phyloP scores from a whole-genome alignment of 441 rosid genomes.

The Corymbia citriodora region DNA sequence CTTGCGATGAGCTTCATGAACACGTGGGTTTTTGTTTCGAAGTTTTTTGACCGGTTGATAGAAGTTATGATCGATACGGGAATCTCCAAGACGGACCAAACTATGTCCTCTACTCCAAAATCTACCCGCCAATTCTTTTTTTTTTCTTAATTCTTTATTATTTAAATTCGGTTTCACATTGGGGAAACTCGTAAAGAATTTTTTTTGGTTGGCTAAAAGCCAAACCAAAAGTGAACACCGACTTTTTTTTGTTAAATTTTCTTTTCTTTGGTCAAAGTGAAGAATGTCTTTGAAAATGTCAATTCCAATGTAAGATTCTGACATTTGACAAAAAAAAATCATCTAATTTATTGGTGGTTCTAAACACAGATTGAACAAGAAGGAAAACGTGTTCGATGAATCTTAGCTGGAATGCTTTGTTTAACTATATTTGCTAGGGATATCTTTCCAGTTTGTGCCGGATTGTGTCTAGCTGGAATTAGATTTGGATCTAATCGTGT shows the following conservation, averaged over 20 bases:
- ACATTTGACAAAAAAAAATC: too few species aligned
- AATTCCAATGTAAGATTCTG: background rate
- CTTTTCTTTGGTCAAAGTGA: background rate
- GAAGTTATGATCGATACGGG: background rate
- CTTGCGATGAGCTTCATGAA: background rate
- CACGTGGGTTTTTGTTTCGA: background rate
- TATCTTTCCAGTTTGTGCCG: background rate
- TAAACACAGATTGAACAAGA: background rate
- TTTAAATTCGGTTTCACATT: background rate
- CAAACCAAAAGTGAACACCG: background rate
- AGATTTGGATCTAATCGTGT: background rate
- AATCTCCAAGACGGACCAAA: background rate
- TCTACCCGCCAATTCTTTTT: background rate
- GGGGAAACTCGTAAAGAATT: background rate
- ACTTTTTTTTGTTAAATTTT: background rate
- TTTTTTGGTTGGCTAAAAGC: background rate
- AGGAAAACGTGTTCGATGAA: background rate
- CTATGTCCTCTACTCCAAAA: background rate
- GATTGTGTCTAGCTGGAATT: background rate
- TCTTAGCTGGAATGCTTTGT: background rate
- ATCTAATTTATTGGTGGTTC: background rate
- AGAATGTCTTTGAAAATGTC: background rate
- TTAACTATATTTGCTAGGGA: background rate
- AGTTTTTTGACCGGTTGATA: background rate
- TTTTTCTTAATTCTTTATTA: background rate